These are phyloP conservation scores for Saccharomycopsis capsularis DNA, from an alignment of 805 yeast genomes.

Conservation along the genomic window DNA sequence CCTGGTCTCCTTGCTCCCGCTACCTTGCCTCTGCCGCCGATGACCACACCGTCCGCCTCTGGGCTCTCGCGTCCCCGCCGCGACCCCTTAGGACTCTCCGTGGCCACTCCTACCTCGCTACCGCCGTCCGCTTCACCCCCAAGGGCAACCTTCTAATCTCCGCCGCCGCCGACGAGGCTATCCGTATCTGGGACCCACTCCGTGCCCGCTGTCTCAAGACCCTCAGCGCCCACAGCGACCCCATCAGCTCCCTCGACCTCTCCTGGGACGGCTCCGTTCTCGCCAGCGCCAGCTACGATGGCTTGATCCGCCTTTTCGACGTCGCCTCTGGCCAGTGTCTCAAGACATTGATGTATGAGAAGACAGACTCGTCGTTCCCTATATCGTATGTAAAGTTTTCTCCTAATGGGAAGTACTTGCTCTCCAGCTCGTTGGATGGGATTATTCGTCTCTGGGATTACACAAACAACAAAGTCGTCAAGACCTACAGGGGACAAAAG, in stretches of 20 bases:
- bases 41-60: conserved; percentile 71
- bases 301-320: conserved; percentile 82
- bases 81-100: conserved; percentile 39
- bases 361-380: conserved; percentile 68
- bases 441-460: conserved; percentile 78
- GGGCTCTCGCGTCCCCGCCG: conserved; percentile 50
- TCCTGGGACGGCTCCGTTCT: conserved; percentile 76
- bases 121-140: conserved; percentile 58
- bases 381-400: conserved; percentile 66
- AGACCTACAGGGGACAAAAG: conserved; percentile 45
- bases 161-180: conserved; percentile 86
- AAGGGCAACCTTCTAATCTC: conserved; percentile 75
- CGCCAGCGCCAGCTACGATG: conserved; percentile 85
- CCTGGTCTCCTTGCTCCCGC: conserved; percentile 69
- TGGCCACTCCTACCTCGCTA: conserved; percentile 84
- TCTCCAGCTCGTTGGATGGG: conserved; percentile 80
- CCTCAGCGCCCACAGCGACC: conserved; percentile 87
- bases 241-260: conserved; percentile 69
- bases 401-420: conserved; percentile 72
- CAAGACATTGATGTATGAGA: conserved; percentile 78
- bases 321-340: conserved; percentile 85
- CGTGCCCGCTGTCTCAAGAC: conserved; percentile 68
- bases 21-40: conserved; percentile 82
- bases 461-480: conserved; percentile 70
- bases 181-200: conserved; percentile 81